Base-by-base conservation (phyloP, 2,329 filamentous ascomycete genomes). In the Metarhizium anisopliae region DNA sequence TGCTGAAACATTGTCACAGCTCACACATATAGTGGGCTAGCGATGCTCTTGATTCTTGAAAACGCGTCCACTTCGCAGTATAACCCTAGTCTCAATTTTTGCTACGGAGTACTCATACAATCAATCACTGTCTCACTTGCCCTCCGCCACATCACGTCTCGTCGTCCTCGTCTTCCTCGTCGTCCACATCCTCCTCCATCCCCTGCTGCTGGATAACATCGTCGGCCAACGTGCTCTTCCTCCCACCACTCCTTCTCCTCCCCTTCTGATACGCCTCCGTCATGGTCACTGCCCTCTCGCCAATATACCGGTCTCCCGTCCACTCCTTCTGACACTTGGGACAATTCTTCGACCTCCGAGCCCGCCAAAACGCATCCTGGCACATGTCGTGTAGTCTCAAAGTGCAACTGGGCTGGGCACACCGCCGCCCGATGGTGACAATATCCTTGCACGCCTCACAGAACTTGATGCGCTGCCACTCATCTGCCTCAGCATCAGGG, bases 381-480 rank as follows among this genome's bases (percentile, higher is more conserved):
- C 91, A 96, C 52, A 85, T 83, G 60, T 91, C 82, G 68, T 96
- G 92, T 16, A 96, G 70, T 11, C 92, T 78, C 11, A 84, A 78
- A 35, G 72, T 75, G 68, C 92, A 96, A 20, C 84, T 78, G 42
- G 79, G 72, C 58, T 87, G 80, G 2, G 77, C 70, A 70, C 92
- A 96, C 55, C 92, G 81, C 76, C 91, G 81, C 0, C 92, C 91
- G 60, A 87, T 75, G 0, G 93, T 99, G 45, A 97, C 83, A 59
- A 97, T 87, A 61, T 96, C 91, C 69, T 84, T 88, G 71, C 94
- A 99, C 0, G 89, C 91, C 65, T 87, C 82, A 68, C 94, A 99
- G 59, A 85, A 83, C 72, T 94, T 95, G 68, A 99, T 88, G 59
- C 84, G 83, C 66, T 90, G 81, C 77, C 81, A 84, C 38, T 83